Evolutionary conservation across 257 asterid genomes (phyloP).

Genomic region (Datura wrightii): DNA sequence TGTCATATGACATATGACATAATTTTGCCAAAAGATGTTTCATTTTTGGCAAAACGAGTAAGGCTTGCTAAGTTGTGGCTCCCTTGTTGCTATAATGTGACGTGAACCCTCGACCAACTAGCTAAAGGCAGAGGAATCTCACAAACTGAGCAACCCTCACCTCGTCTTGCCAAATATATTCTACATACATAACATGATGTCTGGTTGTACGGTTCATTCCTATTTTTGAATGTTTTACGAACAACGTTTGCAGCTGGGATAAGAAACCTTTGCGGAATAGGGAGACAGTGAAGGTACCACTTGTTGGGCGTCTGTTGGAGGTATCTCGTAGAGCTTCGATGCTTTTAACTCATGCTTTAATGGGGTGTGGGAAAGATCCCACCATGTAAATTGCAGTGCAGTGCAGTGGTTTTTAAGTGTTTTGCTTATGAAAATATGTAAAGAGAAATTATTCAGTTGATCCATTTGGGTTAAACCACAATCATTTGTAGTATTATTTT

Average conservation of each 20-base stretch:
- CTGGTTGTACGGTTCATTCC: background rate
- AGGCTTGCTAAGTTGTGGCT: background rate
- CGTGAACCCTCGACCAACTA: background rate
- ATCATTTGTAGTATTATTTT: too few relatives aligned
- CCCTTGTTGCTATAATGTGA: background rate
- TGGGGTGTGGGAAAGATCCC: conserved; percentile 85
- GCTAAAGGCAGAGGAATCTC: background rate
- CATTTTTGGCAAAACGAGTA: background rate
- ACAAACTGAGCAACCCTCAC: background rate
- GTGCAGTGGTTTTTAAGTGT: background rate
- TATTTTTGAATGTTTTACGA: background rate
- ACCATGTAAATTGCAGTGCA: conserved; percentile 28
- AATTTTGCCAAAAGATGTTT: background rate
- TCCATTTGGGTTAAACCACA: background rate
- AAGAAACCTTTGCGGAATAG: conserved; percentile 72
- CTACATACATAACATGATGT: background rate
- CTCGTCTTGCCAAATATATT: background rate
- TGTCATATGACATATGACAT: background rate
- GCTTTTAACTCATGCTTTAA: conserved; percentile 75
- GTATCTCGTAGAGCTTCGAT: conserved; percentile 63
- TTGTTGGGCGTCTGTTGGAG: conserved; percentile 63
- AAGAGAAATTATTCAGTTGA: background rate
- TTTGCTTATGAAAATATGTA: background rate
- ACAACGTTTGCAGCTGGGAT: conserved; percentile 68
- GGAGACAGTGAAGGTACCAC: conserved; percentile 66